Base-by-base conservation (phyloP, 129 eudicot genomes). In the Scalesia atractyloides region DNA sequence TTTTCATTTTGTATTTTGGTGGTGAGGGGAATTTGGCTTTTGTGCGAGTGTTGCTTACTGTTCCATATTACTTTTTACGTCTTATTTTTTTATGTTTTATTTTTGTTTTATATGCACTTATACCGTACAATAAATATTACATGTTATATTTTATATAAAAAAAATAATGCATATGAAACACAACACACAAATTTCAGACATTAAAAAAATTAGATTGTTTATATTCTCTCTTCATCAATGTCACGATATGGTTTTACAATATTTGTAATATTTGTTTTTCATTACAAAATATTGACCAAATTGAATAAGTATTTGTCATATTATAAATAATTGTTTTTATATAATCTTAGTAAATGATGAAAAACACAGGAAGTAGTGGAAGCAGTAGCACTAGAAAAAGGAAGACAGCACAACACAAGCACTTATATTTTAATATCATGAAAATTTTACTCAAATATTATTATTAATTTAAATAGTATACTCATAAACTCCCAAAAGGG, bases 331-430 rank as follows among this genome's bases (percentile, higher is more conserved):
- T 16, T 20, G 18, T 46, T 37, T 7, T 33, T 48, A 24, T 15
- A 8, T 34, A 19, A 1, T 48, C 49, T 77, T 61, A 15, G 18
- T 69, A 68, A 47, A 14, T 16, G 72, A 70, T 63, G 49, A 46
- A 70, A 7, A 77, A 49, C 39, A 9, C 11, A 64, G 70, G 59
- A 61, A 61, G 71, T 70, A 62, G 82, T 77, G 82, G 82, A 50
- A 70, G 65, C 72, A 77, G 39, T 64, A 70, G 72, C 77, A 78
- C 82, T 78, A 78, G 72, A 49, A 78, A 78, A 78, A 78, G 72
- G 59, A 43, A 50, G 77, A 78, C 73, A 70, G 82, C 77, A 70
- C 76, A 70, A 77, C 65, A 70, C 33, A 77, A 70, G 17, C 72
- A 78, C 82, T 78, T 70, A 48, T 19, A 30, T 70, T 78, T 70